Evolutionary conservation across 2,329 filamentous ascomycete genomes (phyloP).

Genomic region (Hymenoscyphus infarciens): DNA sequence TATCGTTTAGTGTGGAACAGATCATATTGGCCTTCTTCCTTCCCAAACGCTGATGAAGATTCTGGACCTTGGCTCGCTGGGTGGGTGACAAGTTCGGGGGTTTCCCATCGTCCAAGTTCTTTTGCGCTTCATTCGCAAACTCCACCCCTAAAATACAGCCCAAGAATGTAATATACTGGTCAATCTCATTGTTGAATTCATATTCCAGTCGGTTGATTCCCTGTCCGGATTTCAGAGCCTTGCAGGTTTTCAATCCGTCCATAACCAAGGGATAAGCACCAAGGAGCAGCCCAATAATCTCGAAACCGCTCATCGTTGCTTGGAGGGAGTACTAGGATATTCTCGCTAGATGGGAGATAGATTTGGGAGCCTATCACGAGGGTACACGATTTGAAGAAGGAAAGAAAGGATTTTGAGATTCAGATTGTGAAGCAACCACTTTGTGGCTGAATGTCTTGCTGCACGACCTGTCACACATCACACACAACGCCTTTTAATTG

Average conservation of each 20-base stretch:
- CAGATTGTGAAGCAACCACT: too few relatives aligned
- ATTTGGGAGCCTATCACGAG: neutral
- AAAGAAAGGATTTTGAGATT: neutral
- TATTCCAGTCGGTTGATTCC: neutral
- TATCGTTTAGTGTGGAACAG: neutral
- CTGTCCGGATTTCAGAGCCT: neutral
- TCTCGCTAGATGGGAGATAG: neutral
- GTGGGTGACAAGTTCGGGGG: neutral
- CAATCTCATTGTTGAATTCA: neutral
- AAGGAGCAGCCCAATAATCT: neutral
- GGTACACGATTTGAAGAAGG: neutral
- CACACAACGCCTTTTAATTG: neutral
- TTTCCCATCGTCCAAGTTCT: neutral
- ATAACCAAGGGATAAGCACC: neutral
- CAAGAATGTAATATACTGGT: neutral
- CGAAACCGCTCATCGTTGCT: neutral
- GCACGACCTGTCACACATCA: neutral
- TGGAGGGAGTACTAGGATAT: neutral
- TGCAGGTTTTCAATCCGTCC: neutral
- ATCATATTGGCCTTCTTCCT: neutral
- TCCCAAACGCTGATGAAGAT: neutral
- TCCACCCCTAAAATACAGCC: neutral
- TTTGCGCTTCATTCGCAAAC: too few relatives aligned
- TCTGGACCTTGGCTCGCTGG: neutral
- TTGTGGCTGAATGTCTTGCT: neutral